A percentile compares a stretch with the other conserved stretches of the same genome.
Conservation (phyloP, 2,329 filamentous ascomycete species). For the Gliomastix tumulicola region DNA sequence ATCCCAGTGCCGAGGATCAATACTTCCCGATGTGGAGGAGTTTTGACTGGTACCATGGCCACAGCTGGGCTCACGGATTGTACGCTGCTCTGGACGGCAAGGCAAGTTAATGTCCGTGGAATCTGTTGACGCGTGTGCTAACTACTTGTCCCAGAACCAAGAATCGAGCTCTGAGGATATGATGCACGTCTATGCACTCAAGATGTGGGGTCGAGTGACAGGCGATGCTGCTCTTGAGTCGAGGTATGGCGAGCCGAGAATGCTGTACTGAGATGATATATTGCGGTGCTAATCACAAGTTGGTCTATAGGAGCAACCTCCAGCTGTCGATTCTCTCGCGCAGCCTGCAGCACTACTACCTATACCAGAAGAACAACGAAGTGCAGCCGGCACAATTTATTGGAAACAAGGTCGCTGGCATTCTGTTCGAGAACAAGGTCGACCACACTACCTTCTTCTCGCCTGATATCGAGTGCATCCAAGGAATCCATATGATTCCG, state of each 20-base stretch:
- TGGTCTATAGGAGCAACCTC: slow-evolving; percentile 55
- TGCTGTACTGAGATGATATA: neutral
- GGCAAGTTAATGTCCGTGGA: slow-evolving; percentile 20
- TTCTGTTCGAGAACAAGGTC: slow-evolving; percentile 89
- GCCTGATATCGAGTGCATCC: slow-evolving; percentile 60
- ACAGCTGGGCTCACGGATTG: slow-evolving; percentile 84
- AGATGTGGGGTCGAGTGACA: slow-evolving; percentile 83
- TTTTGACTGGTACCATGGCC: slow-evolving; percentile 94
- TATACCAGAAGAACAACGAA: slow-evolving; percentile 64
- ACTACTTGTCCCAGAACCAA: slow-evolving; percentile 41
- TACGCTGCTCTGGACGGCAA: slow-evolving; percentile 68
- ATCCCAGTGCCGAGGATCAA: slow-evolving; percentile 62
- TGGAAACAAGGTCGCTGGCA: slow-evolving; percentile 65
- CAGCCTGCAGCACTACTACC: slow-evolving; percentile 72
- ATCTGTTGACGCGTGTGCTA: neutral
- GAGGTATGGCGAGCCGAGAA: slow-evolving; percentile 32
- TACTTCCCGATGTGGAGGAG: slow-evolving; percentile 75
- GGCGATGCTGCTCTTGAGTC: slow-evolving; percentile 76
- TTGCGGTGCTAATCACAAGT: neutral
- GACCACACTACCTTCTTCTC: slow-evolving; percentile 93
- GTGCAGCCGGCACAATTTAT: slow-evolving; percentile 70
- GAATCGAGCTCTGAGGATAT: slow-evolving; percentile 89
- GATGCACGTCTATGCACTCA: slow-evolving; percentile 79
- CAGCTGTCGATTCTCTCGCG: slow-evolving; percentile 76
- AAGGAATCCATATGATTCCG: slow-evolving; percentile 80